Conservation (phyloP, 163 green algal genomes). For the Smithsoniella earleae region DNA sequence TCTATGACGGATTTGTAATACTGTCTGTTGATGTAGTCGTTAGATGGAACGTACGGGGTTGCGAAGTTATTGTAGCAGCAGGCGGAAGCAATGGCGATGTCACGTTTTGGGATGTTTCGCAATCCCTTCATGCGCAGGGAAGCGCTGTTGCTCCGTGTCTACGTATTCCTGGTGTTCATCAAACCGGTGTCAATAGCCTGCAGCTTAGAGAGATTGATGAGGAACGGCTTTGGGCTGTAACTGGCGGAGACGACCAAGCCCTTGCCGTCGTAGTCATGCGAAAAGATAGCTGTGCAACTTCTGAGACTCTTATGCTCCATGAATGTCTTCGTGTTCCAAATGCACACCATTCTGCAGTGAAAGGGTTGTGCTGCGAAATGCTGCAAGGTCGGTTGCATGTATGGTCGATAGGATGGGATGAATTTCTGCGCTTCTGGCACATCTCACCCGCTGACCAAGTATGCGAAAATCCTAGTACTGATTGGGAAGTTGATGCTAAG, state of each 20-base stretch:
- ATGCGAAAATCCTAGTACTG: background rate
- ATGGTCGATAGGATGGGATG: conserved; percentile 18
- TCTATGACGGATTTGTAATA: background rate
- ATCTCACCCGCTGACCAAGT: background rate
- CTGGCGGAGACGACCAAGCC: conserved; percentile 12
- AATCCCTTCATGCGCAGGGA: background rate
- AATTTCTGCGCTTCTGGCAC: conserved; percentile 11
- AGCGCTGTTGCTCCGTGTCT: no score
- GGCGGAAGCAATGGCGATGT: conserved; percentile 1
- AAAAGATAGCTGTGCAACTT: background rate
- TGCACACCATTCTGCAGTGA: conserved; percentile 11
- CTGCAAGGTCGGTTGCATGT: conserved; percentile 1
- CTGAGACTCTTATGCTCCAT: no score
- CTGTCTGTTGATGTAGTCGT: background rate
- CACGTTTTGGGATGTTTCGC: background rate
- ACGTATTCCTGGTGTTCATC: background rate
- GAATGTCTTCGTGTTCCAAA: no score
- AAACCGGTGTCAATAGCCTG: conserved; percentile 12
- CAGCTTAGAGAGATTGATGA: background rate
- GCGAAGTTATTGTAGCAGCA: background rate
- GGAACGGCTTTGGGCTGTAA: conserved; percentile 7
- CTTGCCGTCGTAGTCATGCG: background rate
- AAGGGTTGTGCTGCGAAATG: background rate
- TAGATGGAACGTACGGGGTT: background rate
- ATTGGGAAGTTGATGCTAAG: background rate